A percentile compares a stretch with the other conserved stretches of the same genome.
Evolutionary conservation across 495 filamentous ascomycete species (phyloP).

Genomic region (Tuber melanosporum): DNA sequence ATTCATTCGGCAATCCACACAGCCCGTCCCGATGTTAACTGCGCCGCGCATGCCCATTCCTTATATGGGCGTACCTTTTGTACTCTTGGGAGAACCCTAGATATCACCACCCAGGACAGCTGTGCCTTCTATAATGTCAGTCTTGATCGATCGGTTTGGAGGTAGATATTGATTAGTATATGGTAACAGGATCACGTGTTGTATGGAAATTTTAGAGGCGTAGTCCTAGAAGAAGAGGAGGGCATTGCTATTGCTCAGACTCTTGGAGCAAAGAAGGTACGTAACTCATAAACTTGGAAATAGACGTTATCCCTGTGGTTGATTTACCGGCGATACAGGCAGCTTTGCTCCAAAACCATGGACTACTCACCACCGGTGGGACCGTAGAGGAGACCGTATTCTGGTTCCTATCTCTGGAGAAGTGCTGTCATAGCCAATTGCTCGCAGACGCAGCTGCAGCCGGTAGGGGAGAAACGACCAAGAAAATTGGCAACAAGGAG

Average conservation of each 20-base stretch:
- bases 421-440: conserved; percentile 68
- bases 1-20: conserved; percentile 63
- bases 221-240: conserved; percentile 66
- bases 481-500: conserved; percentile 63
- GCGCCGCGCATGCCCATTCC: conserved; percentile 66
- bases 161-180: conserved; percentile 12
- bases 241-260: conserved; percentile 59
- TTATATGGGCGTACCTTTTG: conserved; percentile 66
- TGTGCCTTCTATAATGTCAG: conserved; percentile 58
- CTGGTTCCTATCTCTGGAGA: conserved; percentile 71
- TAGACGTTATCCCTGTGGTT: background rate
- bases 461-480: conserved; percentile 56
- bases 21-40: conserved; percentile 64
- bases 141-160: conserved; percentile 35
- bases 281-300: background rate
- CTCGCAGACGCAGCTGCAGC: conserved; percentile 67
- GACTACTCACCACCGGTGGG: conserved; percentile 49
- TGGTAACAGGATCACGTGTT: conserved; percentile 25
- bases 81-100: conserved; percentile 58
- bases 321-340: conserved; percentile 41
- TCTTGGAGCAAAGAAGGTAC: conserved; percentile 57
- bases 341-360: conserved; percentile 64
- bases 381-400: conserved; percentile 58
- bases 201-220: conserved; percentile 56
- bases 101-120: conserved; percentile 67